A percentile compares a stretch with the other conserved stretches of the same genome.
phyloP scores from a whole-genome alignment of 495 filamentous ascomycete genomes.

The Penicillium robsamsonii region DNA sequence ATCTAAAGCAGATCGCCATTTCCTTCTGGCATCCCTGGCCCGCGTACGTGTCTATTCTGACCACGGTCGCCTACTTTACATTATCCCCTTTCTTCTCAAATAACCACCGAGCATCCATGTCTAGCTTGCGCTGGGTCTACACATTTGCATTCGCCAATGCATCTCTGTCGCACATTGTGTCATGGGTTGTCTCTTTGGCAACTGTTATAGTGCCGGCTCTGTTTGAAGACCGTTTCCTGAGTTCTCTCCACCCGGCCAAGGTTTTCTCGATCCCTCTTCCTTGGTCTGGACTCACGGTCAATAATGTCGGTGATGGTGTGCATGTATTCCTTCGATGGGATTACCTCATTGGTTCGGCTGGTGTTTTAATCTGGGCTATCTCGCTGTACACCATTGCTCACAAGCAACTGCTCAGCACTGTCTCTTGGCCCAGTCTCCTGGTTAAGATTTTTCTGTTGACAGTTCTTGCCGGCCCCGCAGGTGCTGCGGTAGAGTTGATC shows the following conservation, averaged over 20 bases:
- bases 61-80: conserved; percentile 29
- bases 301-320: conserved; percentile 47
- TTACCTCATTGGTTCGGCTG: conserved; percentile 49
- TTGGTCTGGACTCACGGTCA: conserved; percentile 38
- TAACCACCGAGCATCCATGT: conserved; percentile 36
- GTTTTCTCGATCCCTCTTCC: conserved; percentile 45
- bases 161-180: conserved; percentile 46
- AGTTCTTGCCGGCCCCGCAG: conserved; percentile 49
- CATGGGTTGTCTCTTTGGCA: conserved; percentile 44
- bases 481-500: conserved; percentile 49
- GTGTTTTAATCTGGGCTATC: conserved; percentile 55
- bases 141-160: conserved; percentile 50
- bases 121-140: conserved; percentile 52
- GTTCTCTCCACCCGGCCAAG: conserved; percentile 36
- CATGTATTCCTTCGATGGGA: conserved; percentile 59
- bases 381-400: conserved; percentile 43
- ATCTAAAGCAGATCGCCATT: conserved; percentile 56
- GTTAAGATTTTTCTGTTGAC: conserved; percentile 41
- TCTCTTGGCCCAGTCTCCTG: conserved; percentile 28
- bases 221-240: conserved; percentile 31
- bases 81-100: conserved; percentile 38
- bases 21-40: conserved; percentile 63
- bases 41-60: conserved; percentile 42
- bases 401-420: conserved; percentile 32
- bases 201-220: conserved; percentile 37